Evolutionary conservation across 2,329 filamentous ascomycete genomes (phyloP).

Genomic region (Helotiales sp.): DNA sequence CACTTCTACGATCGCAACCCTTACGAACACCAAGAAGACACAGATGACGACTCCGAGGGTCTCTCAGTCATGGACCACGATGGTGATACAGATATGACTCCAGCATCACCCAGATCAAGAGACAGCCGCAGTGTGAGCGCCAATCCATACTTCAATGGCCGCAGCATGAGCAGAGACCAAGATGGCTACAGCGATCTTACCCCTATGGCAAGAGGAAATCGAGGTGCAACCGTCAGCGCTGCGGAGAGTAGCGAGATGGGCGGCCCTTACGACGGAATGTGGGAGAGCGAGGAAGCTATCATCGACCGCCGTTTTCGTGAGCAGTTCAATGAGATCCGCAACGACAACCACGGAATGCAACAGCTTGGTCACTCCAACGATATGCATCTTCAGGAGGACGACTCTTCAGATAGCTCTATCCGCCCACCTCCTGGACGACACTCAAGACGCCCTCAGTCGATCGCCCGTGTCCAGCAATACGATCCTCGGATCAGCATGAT

Average conservation of each 20-base stretch:
- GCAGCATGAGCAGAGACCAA: conserved; percentile 11
- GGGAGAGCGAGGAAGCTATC: conserved; percentile 3
- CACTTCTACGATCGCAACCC: conserved; percentile 10
- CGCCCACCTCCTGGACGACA: conserved; percentile 33
- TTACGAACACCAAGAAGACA: conserved; percentile 26
- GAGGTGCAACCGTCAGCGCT: conserved; percentile 15
- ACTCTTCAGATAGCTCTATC: conserved; percentile 38
- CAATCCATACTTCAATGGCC: conserved; percentile 18
- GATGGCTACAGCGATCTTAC: conserved; percentile 4
- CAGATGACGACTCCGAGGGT: conserved; percentile 36
- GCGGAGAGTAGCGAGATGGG: conserved; percentile 14
- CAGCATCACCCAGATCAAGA: conserved; percentile 32
- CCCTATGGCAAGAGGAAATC: conserved; percentile 16
- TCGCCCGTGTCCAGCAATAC: conserved; percentile 34
- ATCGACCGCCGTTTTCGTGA: background rate
- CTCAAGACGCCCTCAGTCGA: conserved; percentile 26
- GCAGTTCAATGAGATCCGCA: background rate
- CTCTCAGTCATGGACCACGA: conserved; percentile 39
- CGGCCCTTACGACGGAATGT: conserved; percentile 1
- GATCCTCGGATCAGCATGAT: conserved; percentile 42
- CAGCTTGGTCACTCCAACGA: conserved; percentile 36
- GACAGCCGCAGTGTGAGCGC: conserved; percentile 23
- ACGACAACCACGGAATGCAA: background rate
- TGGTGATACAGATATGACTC: conserved; percentile 45
- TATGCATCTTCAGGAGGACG: conserved; percentile 36